phyloP scores from a whole-genome alignment of 208 protist genomes.

The Lotmaria passim region DNA sequence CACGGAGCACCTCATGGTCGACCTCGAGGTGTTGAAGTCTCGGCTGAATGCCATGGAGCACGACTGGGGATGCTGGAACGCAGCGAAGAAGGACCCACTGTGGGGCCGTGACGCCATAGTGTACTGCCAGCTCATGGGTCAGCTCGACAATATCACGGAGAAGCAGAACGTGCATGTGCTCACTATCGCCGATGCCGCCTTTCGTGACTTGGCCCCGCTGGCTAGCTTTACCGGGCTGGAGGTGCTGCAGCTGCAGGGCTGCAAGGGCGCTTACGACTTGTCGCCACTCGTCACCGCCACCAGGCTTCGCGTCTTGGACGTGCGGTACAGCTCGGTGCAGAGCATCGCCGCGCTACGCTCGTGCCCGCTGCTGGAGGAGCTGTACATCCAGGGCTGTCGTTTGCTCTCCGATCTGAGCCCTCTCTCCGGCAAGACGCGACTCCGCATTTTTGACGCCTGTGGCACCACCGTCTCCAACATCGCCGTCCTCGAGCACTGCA shows the following conservation, averaged over 20 bases:
- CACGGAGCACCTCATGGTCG: conserved; percentile 3
- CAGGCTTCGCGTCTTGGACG: background rate
- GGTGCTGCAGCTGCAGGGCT: conserved; percentile 19
- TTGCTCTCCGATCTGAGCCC: background rate
- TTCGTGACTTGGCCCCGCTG: background rate
- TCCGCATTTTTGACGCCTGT: conserved; percentile 1
- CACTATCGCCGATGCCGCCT: conserved; percentile 10
- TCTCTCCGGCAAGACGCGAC: conserved; percentile 1
- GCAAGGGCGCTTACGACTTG: conserved; percentile 6
- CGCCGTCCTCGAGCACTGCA: conserved; percentile 1
- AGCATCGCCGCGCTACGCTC: conserved; percentile 16
- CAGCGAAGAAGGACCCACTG: background rate
- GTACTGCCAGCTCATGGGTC: conserved; percentile 7
- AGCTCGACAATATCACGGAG: conserved; percentile 7
- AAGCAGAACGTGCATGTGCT: conserved; percentile 16
- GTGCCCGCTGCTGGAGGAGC: conserved; percentile 12
- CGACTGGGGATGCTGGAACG: background rate
- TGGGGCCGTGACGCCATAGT: conserved; percentile 3
- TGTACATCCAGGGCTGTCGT: conserved; percentile 5
- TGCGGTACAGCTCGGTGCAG: conserved; percentile 13
- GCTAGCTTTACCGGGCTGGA: conserved; percentile 1
- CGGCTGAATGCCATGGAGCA: conserved; percentile 7
- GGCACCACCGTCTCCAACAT: conserved; percentile 6
- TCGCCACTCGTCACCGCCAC: background rate
- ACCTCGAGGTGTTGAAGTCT: conserved; percentile 16